Evolutionary conservation across 495 filamentous ascomycete species (phyloP), one percentile per base, ranked within the genome.

Genomic region (Filosporella fistucella): DNA sequence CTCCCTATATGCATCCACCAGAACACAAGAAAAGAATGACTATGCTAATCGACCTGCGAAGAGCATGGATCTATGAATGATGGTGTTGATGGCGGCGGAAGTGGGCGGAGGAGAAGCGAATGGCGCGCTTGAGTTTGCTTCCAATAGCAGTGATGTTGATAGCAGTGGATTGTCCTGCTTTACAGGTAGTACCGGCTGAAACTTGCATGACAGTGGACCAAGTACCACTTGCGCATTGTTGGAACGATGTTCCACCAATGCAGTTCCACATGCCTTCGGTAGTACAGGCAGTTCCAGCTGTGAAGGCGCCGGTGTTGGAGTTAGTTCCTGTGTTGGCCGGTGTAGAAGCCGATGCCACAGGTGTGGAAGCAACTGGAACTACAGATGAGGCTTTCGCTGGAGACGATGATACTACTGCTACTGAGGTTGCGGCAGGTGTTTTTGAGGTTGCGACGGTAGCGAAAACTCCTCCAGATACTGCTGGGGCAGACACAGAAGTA

Each of bases 191-290:
- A 39, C 84, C 84, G 0, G 70, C 56, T 0, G 83, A 73, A 68
- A 86, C 65, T 25, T 64, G 55, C 44, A 78, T 68, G 18, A 66
- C 44, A 6, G 47, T 57, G 9, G 79, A 75, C 84, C 83, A 86
- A 25, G 60, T 45, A 6, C 84, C 83, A 20, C 65, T 72, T 10
- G 81, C 83, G 51, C 84, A 88, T 51, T 82, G 73, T 61, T 81
- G 77, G 69, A 76, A 88, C 13, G 71, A 68, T 7, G 62, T 67
- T 43, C 82, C 83, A 22, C 58, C 66, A 26, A 85, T 69, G 61
- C 84, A 88, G 67, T 85, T 83, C 81, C 81, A 86, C 33, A 62
- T 57, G 43, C 74, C 76, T 56, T 82, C 77, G 33, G 62, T 36
- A 20, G 58, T 65, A 68, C 78, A 81, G 20, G 74, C 49, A 1